phyloP scores from a whole-genome alignment of 1,284 basidiomycete species.

The Trametes hirsuta region DNA sequence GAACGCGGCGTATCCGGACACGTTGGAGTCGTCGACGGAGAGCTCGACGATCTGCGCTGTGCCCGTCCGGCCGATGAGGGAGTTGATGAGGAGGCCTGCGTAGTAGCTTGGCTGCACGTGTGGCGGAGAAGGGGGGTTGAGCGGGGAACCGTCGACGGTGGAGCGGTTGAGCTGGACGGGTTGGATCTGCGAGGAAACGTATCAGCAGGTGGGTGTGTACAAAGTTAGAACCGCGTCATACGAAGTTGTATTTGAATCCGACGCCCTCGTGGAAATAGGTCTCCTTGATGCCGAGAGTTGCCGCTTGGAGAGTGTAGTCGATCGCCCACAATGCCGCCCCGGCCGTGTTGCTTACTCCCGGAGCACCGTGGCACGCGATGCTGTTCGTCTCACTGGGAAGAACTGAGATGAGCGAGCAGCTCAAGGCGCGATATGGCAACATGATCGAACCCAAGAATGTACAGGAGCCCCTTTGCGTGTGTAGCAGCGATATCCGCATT shows the following conservation, averaged over 20 bases:
- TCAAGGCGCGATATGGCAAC: neutral
- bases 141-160: slow-evolving; percentile 50
- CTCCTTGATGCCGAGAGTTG: slow-evolving; percentile 39
- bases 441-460: slow-evolving; percentile 55
- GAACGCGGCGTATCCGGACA: slow-evolving; percentile 68
- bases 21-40: slow-evolving; percentile 45
- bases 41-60: slow-evolving; percentile 54
- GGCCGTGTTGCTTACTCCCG: slow-evolving; percentile 68
- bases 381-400: slow-evolving; percentile 34
- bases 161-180: slow-evolving; percentile 55
- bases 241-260: slow-evolving; percentile 48
- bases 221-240: slow-evolving; percentile 20
- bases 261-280: slow-evolving; percentile 45
- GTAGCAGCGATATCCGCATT: slow-evolving; percentile 52
- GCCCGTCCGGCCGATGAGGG: slow-evolving; percentile 43
- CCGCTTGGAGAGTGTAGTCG: slow-evolving; percentile 61
- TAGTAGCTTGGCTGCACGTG: slow-evolving; percentile 67
- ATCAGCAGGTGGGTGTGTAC: neutral
- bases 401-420: neutral
- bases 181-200: slow-evolving; percentile 46
- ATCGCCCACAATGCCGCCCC: slow-evolving; percentile 71
- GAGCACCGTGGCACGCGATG: slow-evolving; percentile 54
- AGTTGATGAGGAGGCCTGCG: slow-evolving; percentile 52
- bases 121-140: slow-evolving; percentile 48
- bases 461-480: slow-evolving; percentile 51